A percentile compares a stretch with the other conserved stretches of the same genome.
These are phyloP conservation scores for Athelia sp. DNA, from an alignment of 1,284 basidiomycete species.

Conservation along the genomic window DNA sequence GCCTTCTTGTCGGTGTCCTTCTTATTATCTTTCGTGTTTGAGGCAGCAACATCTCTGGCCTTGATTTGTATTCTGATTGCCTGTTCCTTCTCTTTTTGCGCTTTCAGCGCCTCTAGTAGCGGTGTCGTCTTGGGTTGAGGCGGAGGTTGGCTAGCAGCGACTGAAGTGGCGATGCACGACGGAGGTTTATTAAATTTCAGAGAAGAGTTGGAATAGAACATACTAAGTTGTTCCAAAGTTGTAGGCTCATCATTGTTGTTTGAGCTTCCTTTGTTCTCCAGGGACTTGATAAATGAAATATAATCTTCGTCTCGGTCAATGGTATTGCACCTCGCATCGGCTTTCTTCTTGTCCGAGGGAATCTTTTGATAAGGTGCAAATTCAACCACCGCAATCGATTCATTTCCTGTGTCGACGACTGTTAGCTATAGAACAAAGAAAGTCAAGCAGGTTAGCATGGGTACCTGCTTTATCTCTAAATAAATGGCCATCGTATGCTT, in stretches of 20 bases:
- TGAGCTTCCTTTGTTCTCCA: conserved; percentile 34
- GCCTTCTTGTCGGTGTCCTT: conserved; percentile 52
- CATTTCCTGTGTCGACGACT: conserved; percentile 58
- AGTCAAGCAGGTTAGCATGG: conserved; percentile 14
- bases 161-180: conserved; percentile 29
- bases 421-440: conserved; percentile 1
- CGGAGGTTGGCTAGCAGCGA: conserved; percentile 51
- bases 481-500: conserved; percentile 86
- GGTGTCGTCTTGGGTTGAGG: conserved; percentile 77
- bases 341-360: conserved; percentile 70
- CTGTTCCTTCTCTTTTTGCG: conserved; percentile 72
- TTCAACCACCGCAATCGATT: conserved; percentile 87
- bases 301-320: conserved; percentile 60
- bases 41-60: conserved; percentile 15
- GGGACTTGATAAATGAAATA: conserved; percentile 36
- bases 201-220: conserved; percentile 18
- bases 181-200: conserved; percentile 5
- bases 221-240: conserved; percentile 61
- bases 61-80: conserved; percentile 51
- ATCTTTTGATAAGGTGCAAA: conserved; percentile 91
- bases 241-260: conserved; percentile 50
- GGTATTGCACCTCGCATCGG: conserved; percentile 64
- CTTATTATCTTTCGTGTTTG: too few species aligned
- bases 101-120: conserved; percentile 82
- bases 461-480: conserved; percentile 89